phyloP scores from a whole-genome alignment of 208 protist genomes.

The Blechomonas ayalai region DNA sequence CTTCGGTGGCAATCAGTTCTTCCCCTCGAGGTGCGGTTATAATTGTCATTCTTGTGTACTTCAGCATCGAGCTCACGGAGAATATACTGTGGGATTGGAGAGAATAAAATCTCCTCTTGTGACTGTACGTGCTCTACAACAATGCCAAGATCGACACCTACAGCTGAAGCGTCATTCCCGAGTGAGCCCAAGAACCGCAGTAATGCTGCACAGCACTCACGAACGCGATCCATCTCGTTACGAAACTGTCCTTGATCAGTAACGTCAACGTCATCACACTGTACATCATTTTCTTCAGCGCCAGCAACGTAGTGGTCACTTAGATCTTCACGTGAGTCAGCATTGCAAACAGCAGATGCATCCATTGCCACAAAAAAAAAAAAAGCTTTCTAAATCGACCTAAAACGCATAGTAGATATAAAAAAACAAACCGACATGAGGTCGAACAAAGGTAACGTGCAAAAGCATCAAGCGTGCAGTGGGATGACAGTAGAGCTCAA shows the following conservation, averaged over 20 bases:
- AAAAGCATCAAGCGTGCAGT: too few species aligned
- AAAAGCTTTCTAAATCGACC: too few species aligned
- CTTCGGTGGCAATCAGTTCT: constrained; percentile 6
- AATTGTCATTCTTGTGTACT: constrained; percentile 5
- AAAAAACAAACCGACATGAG: too few species aligned
- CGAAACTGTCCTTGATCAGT: constrained; percentile 21
- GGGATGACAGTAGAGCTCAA: too few species aligned
- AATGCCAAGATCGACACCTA: background rate
- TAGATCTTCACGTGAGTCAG: background rate
- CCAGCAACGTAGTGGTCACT: background rate
- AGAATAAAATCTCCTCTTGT: constrained; percentile 69
- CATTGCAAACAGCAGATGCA: background rate
- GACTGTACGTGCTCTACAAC: constrained; percentile 26
- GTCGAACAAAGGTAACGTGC: too few species aligned
- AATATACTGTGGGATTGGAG: constrained; percentile 45
- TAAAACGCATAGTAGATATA: too few species aligned
- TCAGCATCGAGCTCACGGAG: constrained; percentile 6
- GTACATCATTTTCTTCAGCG: background rate
- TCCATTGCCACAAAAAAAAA: background rate
- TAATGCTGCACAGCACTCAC: constrained; percentile 12
- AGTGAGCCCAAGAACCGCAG: background rate
- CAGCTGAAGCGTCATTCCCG: background rate
- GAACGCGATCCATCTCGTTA: constrained; percentile 26
- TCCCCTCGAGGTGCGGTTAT: constrained; percentile 9
- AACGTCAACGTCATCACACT: background rate